Percentiles rank a stretch among this genome's conserved stretches.
Conservation (phyloP, 768 basidiomycete genomes). For the Trametes cingulata region DNA sequence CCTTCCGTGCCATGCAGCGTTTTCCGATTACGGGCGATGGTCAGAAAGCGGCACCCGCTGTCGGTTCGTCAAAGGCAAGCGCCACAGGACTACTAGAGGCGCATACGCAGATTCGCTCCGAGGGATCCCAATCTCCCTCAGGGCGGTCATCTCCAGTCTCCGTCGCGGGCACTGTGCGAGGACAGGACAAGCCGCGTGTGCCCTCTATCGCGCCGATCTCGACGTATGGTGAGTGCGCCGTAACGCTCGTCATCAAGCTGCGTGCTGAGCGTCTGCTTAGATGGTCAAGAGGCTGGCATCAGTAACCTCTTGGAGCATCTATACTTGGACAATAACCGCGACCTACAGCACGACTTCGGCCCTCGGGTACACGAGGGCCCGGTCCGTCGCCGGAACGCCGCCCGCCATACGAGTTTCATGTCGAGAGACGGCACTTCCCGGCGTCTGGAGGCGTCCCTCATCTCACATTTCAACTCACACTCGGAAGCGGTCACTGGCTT, state of each 20-base stretch:
- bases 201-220: slow-evolving; percentile 63
- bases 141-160: slow-evolving; percentile 79
- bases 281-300: slow-evolving; percentile 89
- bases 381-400: slow-evolving; percentile 70
- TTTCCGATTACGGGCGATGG: slow-evolving; percentile 75
- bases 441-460: slow-evolving; percentile 74
- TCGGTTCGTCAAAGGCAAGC: slow-evolving; percentile 83
- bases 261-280: slow-evolving; percentile 39
- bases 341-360: slow-evolving; percentile 89
- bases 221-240: slow-evolving; percentile 60
- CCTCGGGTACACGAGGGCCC: slow-evolving; percentile 84
- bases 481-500: slow-evolving; percentile 76
- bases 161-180: slow-evolving; percentile 55
- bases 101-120: slow-evolving; percentile 64
- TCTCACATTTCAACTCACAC: slow-evolving; percentile 85
- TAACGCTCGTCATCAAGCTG: background rate
- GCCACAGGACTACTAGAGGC: slow-evolving; percentile 83
- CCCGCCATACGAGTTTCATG: slow-evolving; percentile 61
- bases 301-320: slow-evolving; percentile 86
- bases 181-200: slow-evolving; percentile 46
- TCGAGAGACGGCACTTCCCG: slow-evolving; percentile 61
- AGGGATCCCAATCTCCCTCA: slow-evolving; percentile 69
- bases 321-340: slow-evolving; percentile 83
- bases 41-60: slow-evolving; percentile 85
- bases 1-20: slow-evolving; percentile 52